Conservation (phyloP, 352 stramenopile genomes). For the Phytophthora tentaculata region DNA sequence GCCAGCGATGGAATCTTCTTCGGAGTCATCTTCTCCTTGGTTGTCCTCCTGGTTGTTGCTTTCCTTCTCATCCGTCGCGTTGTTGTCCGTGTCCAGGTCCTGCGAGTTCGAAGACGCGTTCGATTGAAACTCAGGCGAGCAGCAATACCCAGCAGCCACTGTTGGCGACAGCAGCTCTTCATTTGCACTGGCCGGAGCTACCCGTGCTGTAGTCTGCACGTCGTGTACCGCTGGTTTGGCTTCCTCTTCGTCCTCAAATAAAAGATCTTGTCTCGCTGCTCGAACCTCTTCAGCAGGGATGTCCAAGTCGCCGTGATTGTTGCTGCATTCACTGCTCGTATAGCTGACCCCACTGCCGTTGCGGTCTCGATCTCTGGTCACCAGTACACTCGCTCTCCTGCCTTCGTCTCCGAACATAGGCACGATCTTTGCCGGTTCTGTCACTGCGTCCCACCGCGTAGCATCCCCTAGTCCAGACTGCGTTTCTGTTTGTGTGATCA, state of each 20-base stretch:
- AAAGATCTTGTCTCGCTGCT: constrained; percentile 29
- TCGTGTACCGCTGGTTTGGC: constrained; percentile 18
- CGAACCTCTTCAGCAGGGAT: constrained; percentile 40
- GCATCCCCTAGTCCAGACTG: constrained; percentile 33
- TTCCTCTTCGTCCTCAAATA: constrained; percentile 28
- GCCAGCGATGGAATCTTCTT: constrained; percentile 28
- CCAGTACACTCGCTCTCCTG: constrained; percentile 18
- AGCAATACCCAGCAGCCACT: constrained; percentile 21
- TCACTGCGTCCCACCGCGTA: constrained; percentile 20
- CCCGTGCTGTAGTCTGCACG: constrained; percentile 12
- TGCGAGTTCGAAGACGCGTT: constrained; percentile 23
- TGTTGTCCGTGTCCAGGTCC: constrained; percentile 29
- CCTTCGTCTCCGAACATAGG: constrained; percentile 39
- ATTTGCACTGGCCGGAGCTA: constrained; percentile 4
- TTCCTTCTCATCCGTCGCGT: constrained; percentile 21
- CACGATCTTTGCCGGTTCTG: constrained; percentile 40
- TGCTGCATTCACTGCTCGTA: constrained; percentile 46
- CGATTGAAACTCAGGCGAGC: constrained; percentile 27
- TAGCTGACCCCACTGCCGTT: constrained; percentile 35
- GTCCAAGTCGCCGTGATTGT: constrained; percentile 40
- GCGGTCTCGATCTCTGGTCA: constrained; percentile 27
- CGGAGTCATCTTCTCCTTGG: constrained; percentile 29
- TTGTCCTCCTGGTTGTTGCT: constrained; percentile 39
- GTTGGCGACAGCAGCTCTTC: constrained; percentile 17
- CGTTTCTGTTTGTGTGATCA: constrained; percentile 46